phyloP scores from a whole-genome alignment of 805 yeast genomes.

The Teunomyces stri region DNA sequence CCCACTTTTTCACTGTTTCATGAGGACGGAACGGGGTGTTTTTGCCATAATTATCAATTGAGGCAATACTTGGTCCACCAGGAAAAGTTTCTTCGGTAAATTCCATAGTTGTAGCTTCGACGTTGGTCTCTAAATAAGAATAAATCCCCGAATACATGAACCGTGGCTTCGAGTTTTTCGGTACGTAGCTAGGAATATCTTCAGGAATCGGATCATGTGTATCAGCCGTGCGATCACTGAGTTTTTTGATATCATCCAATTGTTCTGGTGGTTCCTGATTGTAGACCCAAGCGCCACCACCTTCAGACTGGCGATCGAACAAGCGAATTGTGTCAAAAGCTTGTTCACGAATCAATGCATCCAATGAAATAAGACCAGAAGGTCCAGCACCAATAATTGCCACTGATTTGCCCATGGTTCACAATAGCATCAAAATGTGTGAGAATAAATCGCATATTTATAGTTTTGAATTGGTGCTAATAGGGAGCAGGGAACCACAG shows the following conservation, averaged over 20 bases:
- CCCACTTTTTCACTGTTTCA: constrained; percentile 15
- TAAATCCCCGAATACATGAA: constrained; percentile 27
- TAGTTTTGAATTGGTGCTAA: background rate
- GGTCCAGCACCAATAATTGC: constrained; percentile 27
- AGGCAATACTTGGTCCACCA: constrained; percentile 8
- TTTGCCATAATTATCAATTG: constrained; percentile 15
- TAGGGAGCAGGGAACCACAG: background rate
- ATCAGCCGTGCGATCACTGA: constrained; percentile 11
- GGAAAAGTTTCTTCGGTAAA: constrained; percentile 22
- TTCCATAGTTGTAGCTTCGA: constrained; percentile 21
- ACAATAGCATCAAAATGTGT: background rate
- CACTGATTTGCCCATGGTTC: constrained; percentile 10
- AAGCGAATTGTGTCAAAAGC: constrained; percentile 14
- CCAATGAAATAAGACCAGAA: constrained; percentile 21
- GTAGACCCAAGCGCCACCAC: constrained; percentile 23
- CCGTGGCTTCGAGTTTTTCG: constrained; percentile 15
- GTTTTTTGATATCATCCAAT: constrained; percentile 11
- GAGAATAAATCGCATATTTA: background rate
- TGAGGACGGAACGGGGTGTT: constrained; percentile 21
- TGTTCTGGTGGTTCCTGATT: constrained; percentile 19
- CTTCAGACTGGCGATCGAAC: constrained; percentile 17
- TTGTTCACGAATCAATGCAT: constrained; percentile 16
- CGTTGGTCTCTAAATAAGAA: constrained; percentile 22
- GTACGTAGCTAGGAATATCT: constrained; percentile 15
- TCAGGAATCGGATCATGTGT: constrained; percentile 14